Evolutionary conservation across 257 asterid genomes (phyloP), one percentile per base, ranked within the genome.

Genomic region (Solanum piurae): DNA sequence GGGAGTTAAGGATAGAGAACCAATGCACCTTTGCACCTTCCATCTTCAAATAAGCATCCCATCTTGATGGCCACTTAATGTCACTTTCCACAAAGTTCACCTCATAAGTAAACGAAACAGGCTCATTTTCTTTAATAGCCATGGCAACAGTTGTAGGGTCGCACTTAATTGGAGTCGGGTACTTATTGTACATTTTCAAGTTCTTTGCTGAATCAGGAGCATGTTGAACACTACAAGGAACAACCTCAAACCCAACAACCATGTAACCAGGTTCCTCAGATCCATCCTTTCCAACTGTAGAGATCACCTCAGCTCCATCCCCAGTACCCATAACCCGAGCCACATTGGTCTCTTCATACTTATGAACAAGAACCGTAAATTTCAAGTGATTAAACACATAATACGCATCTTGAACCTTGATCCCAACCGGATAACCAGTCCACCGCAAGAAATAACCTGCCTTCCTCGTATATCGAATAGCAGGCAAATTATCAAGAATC

Each of bases 21-120:
- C 99, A 96, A 86, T 96, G 99, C 73, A 96, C 99, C 87, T 95
- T 95, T 7, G 99, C 93, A 31, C 98, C 99, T 93, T 96, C 99
- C 99, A 96, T 95, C 87, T 96, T 95, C 90, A 96, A 52, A 88
- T 96, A 96, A 13, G 99, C 98, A 87, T 96, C 99, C 99, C 99
- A 96, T 77, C 99, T 93, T 2, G 98, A 95, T 2, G 99, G 99
- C 99, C 99, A 96, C 90, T 93, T 96, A 89, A 94, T 96, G 73
- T 96, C 97, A 87, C 97, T 93, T 94, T 95, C 95, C 87, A 92
- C 94, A 83, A 95, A 95, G 5, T 89, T 83, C 18, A 96, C 99
- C 92, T 95, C 98, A 5, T 96, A 96, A 4, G 98, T 84, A 88
- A 95, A 96, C 40, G 95, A 86, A 4, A 96, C 60, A 1, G 97